phyloP scores from a whole-genome alignment of 371 early-diverging fungal species.

The Choanephora cucurbitarum region DNA sequence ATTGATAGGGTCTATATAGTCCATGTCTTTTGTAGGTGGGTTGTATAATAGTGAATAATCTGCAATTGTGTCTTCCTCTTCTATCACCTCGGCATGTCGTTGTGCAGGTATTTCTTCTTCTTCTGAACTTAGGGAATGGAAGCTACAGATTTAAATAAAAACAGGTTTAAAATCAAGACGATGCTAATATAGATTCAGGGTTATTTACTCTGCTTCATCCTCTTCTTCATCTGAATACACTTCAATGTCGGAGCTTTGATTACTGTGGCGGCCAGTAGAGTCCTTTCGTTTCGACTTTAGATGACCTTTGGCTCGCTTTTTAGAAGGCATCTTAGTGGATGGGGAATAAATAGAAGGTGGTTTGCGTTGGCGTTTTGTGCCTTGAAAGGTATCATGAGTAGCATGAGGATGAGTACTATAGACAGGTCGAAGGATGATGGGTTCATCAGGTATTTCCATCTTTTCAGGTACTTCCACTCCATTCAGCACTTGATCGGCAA shows the following conservation, averaged over 20 bases:
- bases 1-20: constrained; percentile 42
- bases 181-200: too few relatives aligned
- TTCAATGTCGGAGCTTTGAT: constrained; percentile 24
- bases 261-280: too few relatives aligned
- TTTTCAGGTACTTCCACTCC: constrained; percentile 32
- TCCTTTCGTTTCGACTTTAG: constrained; percentile 13
- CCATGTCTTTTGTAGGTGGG: constrained; percentile 33
- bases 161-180: too few relatives aligned
- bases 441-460: constrained; percentile 48
- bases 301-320: constrained; percentile 10
- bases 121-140: constrained; percentile 21
- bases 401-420: constrained; percentile 16
- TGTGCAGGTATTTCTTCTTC: constrained; percentile 17
- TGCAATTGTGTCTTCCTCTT: constrained; percentile 47
- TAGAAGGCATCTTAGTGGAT: neutral
- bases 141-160: too few relatives aligned
- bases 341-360: constrained; percentile 32
- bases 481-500: constrained; percentile 42
- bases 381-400: constrained; percentile 9
- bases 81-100: constrained; percentile 1
- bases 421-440: constrained; percentile 43
- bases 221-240: constrained; percentile 32
- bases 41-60: constrained; percentile 43
- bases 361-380: constrained; percentile 40
- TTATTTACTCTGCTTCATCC: too few relatives aligned